phyloP scores from a whole-genome alignment of 176 grass and related monocot species.

The Lolium perenne region DNA sequence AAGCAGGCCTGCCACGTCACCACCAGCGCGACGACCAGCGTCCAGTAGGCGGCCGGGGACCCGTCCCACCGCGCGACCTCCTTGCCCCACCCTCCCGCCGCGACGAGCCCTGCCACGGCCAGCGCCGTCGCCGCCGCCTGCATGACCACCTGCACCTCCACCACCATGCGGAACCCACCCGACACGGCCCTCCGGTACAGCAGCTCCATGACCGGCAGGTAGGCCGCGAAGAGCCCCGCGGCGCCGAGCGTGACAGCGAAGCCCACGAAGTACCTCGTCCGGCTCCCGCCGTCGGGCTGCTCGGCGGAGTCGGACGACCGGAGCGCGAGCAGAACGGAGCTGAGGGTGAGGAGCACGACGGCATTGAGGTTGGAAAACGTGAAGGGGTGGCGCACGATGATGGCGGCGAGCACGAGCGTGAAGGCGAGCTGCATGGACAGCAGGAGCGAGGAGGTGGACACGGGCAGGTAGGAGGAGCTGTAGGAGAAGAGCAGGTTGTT shows the following conservation, averaged over 20 bases:
- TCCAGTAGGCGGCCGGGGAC: conserved; percentile 63
- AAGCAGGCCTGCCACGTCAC: conserved; percentile 92
- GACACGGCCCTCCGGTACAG: conserved; percentile 65
- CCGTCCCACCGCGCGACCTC: conserved; percentile 66
- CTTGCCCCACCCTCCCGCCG: conserved; percentile 40
- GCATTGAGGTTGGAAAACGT: conserved; percentile 91
- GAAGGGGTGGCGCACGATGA: conserved; percentile 82
- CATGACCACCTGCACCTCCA: conserved; percentile 93
- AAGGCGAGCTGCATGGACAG: conserved; percentile 92
- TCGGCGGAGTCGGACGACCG: conserved; percentile 59
- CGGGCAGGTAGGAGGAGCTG: conserved; percentile 83
- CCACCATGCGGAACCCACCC: conserved; percentile 68
- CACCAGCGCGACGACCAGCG: conserved; percentile 55
- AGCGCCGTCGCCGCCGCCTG: conserved; percentile 83
- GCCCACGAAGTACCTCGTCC: conserved; percentile 58
- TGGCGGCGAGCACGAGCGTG: conserved; percentile 75
- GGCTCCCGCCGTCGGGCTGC: conserved; percentile 52
- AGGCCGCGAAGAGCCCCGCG: conserved; percentile 76
- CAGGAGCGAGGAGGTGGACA: conserved; percentile 89
- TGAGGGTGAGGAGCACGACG: conserved; percentile 82
- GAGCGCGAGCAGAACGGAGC: conserved; percentile 74
- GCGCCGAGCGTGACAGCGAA: conserved; percentile 82
- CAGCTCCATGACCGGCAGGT: conserved; percentile 89
- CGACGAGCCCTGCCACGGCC: conserved; percentile 57
- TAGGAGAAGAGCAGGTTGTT: conserved; percentile 93